These are phyloP conservation scores for Sugiyamaella grinbergsii DNA, from an alignment of 1,139 yeast species.

Conservation along the genomic window DNA sequence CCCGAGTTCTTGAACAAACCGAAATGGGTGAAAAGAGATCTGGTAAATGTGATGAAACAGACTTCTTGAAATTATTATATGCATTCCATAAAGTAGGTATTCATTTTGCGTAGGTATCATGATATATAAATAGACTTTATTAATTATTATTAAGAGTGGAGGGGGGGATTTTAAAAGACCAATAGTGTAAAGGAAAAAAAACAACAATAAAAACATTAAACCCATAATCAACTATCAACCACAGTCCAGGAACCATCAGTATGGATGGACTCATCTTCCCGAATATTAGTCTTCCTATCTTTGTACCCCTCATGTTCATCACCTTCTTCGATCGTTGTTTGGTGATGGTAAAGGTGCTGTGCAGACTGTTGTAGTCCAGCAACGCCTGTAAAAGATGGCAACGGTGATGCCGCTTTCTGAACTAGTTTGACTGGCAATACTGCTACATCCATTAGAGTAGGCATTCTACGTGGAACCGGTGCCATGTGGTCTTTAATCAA, in stretches of 20 bases:
- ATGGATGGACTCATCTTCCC: slow-evolving; percentile 18
- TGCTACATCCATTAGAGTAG: slow-evolving; percentile 21
- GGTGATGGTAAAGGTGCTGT: neutral
- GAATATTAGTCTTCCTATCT: slow-evolving; percentile 4
- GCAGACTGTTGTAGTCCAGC: neutral
- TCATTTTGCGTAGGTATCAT: slow-evolving; percentile 70
- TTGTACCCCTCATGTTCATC: slow-evolving; percentile 4
- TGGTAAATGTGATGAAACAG: slow-evolving; percentile 92
- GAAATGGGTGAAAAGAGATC: slow-evolving; percentile 85
- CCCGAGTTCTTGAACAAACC: slow-evolving; percentile 65
- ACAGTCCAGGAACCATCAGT: slow-evolving; percentile 34
- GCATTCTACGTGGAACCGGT: slow-evolving; percentile 12
- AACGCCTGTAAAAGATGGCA: slow-evolving; percentile 6
- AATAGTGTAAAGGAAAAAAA: slow-evolving; percentile 5
- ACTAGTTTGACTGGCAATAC: slow-evolving; percentile 20
- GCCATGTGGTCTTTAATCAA: slow-evolving; percentile 28
- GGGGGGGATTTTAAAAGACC: slow-evolving; percentile 6
- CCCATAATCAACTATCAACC: slow-evolving; percentile 18
- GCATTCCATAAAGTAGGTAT: slow-evolving; percentile 98
- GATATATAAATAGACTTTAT: slow-evolving; percentile 8
- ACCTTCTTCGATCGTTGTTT: neutral
- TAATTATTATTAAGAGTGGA: slow-evolving; percentile 2
- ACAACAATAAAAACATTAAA: slow-evolving; percentile 12
- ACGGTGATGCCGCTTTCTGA: slow-evolving; percentile 12
- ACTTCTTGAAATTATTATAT: slow-evolving; percentile 78